These are phyloP conservation scores for Strombidium stylifer DNA, from an alignment of 73 alveolate species.

Conservation along the genomic window DNA sequence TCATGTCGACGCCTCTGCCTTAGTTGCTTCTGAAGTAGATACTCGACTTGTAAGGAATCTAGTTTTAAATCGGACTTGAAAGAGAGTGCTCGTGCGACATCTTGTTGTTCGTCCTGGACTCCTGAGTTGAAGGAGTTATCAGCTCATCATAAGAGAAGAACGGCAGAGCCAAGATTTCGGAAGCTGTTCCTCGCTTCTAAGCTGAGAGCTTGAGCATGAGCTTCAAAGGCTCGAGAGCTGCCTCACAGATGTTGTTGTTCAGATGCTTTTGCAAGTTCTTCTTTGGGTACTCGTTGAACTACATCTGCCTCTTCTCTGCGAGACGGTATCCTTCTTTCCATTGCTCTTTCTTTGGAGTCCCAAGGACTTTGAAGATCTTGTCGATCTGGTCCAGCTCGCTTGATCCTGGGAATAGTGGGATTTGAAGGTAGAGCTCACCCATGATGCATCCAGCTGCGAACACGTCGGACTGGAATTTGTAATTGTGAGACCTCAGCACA, in stretches of 20 bases:
- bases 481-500: slow-evolving; percentile 57
- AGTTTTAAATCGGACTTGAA: no score
- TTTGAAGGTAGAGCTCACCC: slow-evolving; percentile 73
- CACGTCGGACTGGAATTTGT: slow-evolving; percentile 63
- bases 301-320: slow-evolving; percentile 22
- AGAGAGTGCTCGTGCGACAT: no score
- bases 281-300: slow-evolving; percentile 9
- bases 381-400: slow-evolving; percentile 71
- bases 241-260: slow-evolving; percentile 56
- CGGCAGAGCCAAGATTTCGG: no score
- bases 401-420: slow-evolving; percentile 84
- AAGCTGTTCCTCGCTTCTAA: slow-evolving; percentile 59
- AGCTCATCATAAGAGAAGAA: no score
- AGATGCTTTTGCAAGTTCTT: slow-evolving; percentile 31
- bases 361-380: slow-evolving; percentile 62
- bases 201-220: slow-evolving; percentile 66
- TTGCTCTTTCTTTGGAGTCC: slow-evolving; percentile 58
- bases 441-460: slow-evolving; percentile 86
- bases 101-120: no score
- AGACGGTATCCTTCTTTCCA: slow-evolving; percentile 45
- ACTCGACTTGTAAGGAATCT: no score
- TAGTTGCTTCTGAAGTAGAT: no score
- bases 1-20: no score
- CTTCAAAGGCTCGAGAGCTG: slow-evolving; percentile 68
- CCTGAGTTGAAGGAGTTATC: no score